A percentile compares a stretch with the other conserved stretches of the same genome.
These are phyloP conservation scores for Zymoseptoria ardabiliae DNA, from an alignment of 2,329 filamentous ascomycete genomes.

Conservation along the genomic window DNA sequence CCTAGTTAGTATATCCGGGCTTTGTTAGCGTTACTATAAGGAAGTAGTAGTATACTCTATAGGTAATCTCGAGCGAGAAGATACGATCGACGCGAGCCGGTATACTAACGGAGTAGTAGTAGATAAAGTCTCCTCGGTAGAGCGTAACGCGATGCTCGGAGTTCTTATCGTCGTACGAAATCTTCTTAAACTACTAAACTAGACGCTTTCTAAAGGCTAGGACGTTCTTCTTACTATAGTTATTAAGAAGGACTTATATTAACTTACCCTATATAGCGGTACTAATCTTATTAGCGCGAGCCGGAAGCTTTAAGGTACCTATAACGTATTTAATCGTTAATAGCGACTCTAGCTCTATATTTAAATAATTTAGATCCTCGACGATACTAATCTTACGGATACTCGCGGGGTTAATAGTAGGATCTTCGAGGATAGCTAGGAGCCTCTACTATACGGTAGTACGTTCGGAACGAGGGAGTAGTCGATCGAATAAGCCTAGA, in stretches of 20 bases:
- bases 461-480: not conserved
- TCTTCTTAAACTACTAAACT: not conserved
- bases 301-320: too few relatives aligned
- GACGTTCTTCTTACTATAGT: too few relatives aligned
- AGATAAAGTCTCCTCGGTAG: not conserved
- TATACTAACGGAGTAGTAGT: not conserved
- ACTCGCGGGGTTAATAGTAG: not conserved
- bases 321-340: too few relatives aligned
- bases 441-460: not conserved
- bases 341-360: too few relatives aligned
- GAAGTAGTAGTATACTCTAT: not conserved
- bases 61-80: not conserved
- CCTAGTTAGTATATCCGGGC: not conserved
- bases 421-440: not conserved
- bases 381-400: not conserved
- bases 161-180: not conserved
- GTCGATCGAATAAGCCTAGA: not conserved
- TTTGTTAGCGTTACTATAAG: not conserved
- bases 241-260: too few relatives aligned
- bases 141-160: not conserved
- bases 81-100: not conserved
- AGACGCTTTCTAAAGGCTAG: not conserved
- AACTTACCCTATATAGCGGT: too few relatives aligned
- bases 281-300: too few relatives aligned
- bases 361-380: not conserved